Conservation (phyloP, 2,329 filamentous ascomycete genomes). For the Rhinocladiella similis region DNA sequence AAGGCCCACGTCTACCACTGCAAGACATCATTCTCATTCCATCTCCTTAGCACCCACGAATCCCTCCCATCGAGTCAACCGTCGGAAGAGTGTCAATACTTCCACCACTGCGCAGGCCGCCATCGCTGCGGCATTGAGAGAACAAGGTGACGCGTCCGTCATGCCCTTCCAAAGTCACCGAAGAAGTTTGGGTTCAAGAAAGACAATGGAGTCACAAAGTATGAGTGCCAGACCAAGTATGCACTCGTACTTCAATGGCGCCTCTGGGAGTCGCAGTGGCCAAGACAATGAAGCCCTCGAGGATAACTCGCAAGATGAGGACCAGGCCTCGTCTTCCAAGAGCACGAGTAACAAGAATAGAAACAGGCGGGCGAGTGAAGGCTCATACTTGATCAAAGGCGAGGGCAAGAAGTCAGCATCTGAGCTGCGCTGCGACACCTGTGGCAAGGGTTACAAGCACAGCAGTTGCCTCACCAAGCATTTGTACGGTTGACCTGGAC, state of each 20-base stretch:
- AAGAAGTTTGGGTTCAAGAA: slow-evolving; percentile 69
- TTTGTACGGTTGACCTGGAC: slow-evolving; percentile 72
- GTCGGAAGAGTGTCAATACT: slow-evolving; percentile 88
- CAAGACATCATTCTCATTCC: slow-evolving; percentile 69
- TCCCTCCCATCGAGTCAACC: slow-evolving; percentile 79
- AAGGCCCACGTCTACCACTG: slow-evolving; percentile 27
- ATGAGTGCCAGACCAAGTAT: slow-evolving; percentile 42
- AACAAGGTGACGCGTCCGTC: slow-evolving; percentile 60
- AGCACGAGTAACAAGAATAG: slow-evolving; percentile 54
- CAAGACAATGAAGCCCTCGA: slow-evolving; percentile 41
- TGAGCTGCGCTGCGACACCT: slow-evolving; percentile 94
- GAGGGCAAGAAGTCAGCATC: slow-evolving; percentile 76
- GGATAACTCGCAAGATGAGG: slow-evolving; percentile 40
- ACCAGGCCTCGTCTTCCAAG: slow-evolving; percentile 45
- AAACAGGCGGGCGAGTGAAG: slow-evolving; percentile 74
- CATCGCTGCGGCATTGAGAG: slow-evolving; percentile 70
- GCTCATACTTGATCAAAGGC: slow-evolving; percentile 76
- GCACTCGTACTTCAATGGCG: slow-evolving; percentile 44
- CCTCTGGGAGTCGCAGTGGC: slow-evolving; percentile 22
- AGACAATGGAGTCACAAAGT: slow-evolving; percentile 33
- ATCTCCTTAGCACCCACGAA: slow-evolving; percentile 76
- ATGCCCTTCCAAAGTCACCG: slow-evolving; percentile 58
- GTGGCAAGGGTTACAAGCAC: slow-evolving; percentile 99
- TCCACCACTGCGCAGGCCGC: slow-evolving; percentile 67
- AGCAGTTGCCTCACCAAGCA: slow-evolving; percentile 99